Base-by-base conservation (phyloP, 345 rosid species). In the Crucihimalaya himalaica region DNA sequence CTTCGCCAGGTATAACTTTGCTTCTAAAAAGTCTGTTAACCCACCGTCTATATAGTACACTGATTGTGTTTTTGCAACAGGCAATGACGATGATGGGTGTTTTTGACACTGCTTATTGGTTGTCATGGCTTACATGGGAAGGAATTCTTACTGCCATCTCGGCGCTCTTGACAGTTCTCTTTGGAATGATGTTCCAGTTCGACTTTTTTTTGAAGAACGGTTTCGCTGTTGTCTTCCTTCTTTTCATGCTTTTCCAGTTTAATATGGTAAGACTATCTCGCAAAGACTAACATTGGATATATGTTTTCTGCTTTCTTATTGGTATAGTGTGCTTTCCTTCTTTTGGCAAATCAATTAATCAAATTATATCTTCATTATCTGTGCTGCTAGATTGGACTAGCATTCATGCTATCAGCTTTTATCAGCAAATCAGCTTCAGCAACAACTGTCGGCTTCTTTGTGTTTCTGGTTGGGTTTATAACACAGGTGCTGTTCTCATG, bases 111-210 rank as follows among this genome's bases (percentile, higher is more conserved):
- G 90, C 96, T 50, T 89, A 88, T 48, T 91, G 97, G 97, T 69
- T 88, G 34, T 94, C 97, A 16, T 94, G 96, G 96, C 86, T 94
- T 72, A 72, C 83, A 57, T 94, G 97, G 93, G 98, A 91, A 74
- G 96, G 88, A 53, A 65, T 83, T 28, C 79, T 89, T 45, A 70
- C 88, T 29, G 70, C 86, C 21, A 43, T 94, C 68, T 94, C 98
- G 4, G 87, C 98, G 7, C 81, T 94, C 71, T 79, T 91, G 72
- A 82, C 83, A 2, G 81, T 87, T 77, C 89, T 94, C 62, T 94
- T 94, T 52, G 97, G 98, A 39, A 85, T 91, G 97, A 88, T 91
- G 91, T 94, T 94, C 73, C 98, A 85, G 81, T 89, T 94, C 42
- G 88, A 86, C 71, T 91, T 94, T 74, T 94, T 94, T 88, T 78